phyloP scores from a whole-genome alignment of 352 stramenopile species.

The Blastocystis sp. region DNA sequence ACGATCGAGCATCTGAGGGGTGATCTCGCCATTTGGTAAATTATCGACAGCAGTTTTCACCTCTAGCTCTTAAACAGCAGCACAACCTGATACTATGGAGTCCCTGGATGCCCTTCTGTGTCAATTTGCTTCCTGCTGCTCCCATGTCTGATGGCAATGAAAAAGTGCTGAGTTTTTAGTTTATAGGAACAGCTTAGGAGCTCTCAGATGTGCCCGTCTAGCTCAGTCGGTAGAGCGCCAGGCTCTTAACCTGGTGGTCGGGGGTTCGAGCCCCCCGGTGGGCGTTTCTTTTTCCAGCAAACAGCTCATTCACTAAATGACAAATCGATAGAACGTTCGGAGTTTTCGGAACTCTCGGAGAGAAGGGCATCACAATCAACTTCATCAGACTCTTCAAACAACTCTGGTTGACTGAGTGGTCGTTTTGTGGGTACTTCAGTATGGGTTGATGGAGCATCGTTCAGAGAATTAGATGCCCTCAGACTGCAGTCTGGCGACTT shows the following conservation, averaged over 20 bases:
- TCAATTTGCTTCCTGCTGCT: not conserved
- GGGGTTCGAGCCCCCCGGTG: not conserved
- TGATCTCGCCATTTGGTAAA: not conserved
- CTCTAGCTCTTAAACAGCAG: not conserved
- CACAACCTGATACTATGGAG: not conserved
- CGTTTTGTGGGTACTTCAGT: no score
- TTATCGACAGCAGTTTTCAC: slow-evolving; percentile 21
- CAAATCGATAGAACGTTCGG: no score
- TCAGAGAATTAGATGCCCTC: no score
- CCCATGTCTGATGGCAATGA: not conserved
- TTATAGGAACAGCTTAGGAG: no score
- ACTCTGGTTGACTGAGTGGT: no score
- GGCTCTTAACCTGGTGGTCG: not conserved
- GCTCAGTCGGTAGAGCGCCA: not conserved
- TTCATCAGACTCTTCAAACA: no score
- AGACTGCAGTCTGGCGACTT: no score
- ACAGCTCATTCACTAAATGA: not conserved
- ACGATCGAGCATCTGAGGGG: not conserved
- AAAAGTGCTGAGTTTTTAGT: not conserved
- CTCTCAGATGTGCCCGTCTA: not conserved
- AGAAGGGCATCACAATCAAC: no score
- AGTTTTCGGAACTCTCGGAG: no score
- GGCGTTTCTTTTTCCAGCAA: not conserved
- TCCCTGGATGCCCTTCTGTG: not conserved
- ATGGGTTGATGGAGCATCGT: no score